These are phyloP conservation scores for Vitis vinifera DNA, from an alignment of 164 flowering plant species.

Conservation along the genomic window ASM3070453v1 NC_081811.1:6853001-6853500, in stretches of 20 bases:
- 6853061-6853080: constrained; percentile 7
- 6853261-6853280: constrained; percentile 72
- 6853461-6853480: constrained; percentile 48
- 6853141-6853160: constrained; percentile 58
- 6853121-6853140: constrained; percentile 28
- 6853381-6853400: constrained; percentile 38
- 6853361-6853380: constrained; percentile 57
- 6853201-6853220: constrained; percentile 58
- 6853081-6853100: constrained; percentile 4
- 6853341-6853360: constrained; percentile 71
- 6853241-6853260: constrained; percentile 44
- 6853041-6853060: constrained; percentile 4
- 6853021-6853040: constrained; percentile 2
- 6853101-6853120: constrained; percentile 3
- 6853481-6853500: neutral
- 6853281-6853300: constrained; percentile 70
- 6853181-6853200: constrained; percentile 77
- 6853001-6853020: constrained; percentile 4
- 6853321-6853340: constrained; percentile 66
- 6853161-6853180: constrained; percentile 72
- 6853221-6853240: constrained; percentile 64
- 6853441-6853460: constrained; percentile 41
- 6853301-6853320: constrained; percentile 61
- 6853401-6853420: constrained; percentile 52
- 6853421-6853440: constrained; percentile 48